These are phyloP conservation scores for Ajuga chamaepitys DNA, from an alignment of 257 asterid species.

Conservation along the genomic window DNA sequence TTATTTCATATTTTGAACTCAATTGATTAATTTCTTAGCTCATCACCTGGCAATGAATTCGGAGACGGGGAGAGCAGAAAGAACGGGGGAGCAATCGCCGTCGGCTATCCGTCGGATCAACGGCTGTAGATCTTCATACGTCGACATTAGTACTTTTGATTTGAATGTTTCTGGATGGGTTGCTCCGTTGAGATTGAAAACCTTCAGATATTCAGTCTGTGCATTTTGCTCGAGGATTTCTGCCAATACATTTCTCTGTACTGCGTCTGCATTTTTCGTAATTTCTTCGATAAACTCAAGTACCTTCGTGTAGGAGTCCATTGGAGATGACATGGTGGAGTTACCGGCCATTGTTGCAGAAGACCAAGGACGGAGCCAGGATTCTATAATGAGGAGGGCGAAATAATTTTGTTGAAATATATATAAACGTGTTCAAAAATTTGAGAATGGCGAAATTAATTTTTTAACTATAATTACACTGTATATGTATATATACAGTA, in stretches of 20 bases:
- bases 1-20: too few species aligned
- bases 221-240: conserved; percentile 21
- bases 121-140: background rate
- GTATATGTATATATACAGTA: too few species aligned
- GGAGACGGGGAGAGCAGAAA: conserved; percentile 19
- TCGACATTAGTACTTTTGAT: background rate
- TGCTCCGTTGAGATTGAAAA: background rate
- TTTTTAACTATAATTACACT: too few species aligned
- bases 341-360: too few species aligned
- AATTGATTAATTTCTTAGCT: too few species aligned
- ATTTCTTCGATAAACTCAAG: conserved; percentile 28
- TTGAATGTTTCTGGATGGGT: background rate
- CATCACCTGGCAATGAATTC: conserved; percentile 13
- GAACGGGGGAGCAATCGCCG: conserved; percentile 30
- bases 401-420: too few species aligned
- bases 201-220: conserved; percentile 21
- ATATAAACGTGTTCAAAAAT: too few species aligned
- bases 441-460: too few species aligned
- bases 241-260: conserved; percentile 11
- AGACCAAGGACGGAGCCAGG: too few species aligned
- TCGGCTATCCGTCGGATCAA: conserved; percentile 14
- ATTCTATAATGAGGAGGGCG: too few species aligned
- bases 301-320: too few species aligned
- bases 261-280: conserved; percentile 18
- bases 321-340: too few species aligned